Conservation (phyloP, 208 protist species). For the Vickermania spadyakhi region DNA sequence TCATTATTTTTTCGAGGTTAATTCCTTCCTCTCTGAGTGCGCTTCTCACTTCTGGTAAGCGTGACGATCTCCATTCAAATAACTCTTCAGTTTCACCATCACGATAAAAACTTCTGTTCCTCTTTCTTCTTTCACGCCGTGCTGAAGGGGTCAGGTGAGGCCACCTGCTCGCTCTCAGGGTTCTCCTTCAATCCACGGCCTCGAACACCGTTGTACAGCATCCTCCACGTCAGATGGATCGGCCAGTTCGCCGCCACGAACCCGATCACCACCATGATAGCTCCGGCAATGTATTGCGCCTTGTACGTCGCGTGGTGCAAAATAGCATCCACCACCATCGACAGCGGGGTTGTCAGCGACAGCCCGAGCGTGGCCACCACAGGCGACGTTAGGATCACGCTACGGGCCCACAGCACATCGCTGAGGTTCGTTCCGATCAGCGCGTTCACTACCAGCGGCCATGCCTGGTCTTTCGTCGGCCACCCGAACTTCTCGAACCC, state of each 20-base stretch:
- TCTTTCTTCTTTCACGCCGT: no score
- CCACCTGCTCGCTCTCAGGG: no score
- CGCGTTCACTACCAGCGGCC: conserved; percentile 70
- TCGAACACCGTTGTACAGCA: neutral
- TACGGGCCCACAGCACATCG: conserved; percentile 86
- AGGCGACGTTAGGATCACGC: conserved; percentile 84
- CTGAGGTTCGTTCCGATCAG: conserved; percentile 86
- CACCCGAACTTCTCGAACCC: conserved; percentile 59
- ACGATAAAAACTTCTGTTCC: no score
- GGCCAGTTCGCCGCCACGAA: conserved; percentile 58
- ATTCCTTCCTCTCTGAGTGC: no score
- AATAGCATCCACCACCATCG: conserved; percentile 75
- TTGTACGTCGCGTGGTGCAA: conserved; percentile 32
- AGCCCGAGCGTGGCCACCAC: conserved; percentile 83
- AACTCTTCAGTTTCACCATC: no score
- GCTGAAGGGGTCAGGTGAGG: no score
- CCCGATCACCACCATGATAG: conserved; percentile 58
- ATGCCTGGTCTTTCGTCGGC: conserved; percentile 47
- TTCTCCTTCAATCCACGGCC: neutral
- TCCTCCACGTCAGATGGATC: neutral
- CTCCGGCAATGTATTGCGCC: conserved; percentile 54
- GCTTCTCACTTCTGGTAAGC: no score
- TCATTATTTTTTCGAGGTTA: no score
- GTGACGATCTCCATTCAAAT: no score
- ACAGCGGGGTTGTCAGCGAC: conserved; percentile 82